Evolutionary conservation across 257 asterid genomes (phyloP).

Genomic region (Mitragyna speciosa): DNA sequence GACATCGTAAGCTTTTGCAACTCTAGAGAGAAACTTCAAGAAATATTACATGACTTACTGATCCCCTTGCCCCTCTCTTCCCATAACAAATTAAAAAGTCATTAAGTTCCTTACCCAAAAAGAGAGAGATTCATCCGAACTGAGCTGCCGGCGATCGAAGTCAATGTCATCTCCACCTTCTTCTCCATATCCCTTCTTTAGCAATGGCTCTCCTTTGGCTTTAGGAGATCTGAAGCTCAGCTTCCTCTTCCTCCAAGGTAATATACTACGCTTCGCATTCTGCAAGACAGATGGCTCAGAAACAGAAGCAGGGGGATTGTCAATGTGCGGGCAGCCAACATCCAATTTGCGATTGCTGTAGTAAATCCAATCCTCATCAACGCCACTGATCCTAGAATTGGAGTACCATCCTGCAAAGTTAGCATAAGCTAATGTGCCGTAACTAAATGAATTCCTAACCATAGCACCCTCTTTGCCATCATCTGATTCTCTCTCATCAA

Average conservation of each 20-base stretch:
- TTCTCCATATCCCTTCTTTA: slow-evolving; percentile 83
- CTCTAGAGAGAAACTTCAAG: background rate
- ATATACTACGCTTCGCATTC: slow-evolving; percentile 74
- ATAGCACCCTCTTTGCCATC: slow-evolving; percentile 57
- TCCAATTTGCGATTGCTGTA: slow-evolving; percentile 84
- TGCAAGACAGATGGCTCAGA: slow-evolving; percentile 47
- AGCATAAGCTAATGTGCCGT: slow-evolving; percentile 78
- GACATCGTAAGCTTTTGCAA: background rate
- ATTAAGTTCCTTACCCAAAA: slow-evolving; percentile 58
- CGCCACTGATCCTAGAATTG: slow-evolving; percentile 46
- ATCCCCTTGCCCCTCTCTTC: background rate
- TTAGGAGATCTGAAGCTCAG: slow-evolving; percentile 86
- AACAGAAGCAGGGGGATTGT: slow-evolving; percentile 35
- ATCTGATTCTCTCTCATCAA: slow-evolving; percentile 74
- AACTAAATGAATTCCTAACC: slow-evolving; percentile 81
- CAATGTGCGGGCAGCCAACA: slow-evolving; percentile 49
- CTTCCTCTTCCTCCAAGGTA: slow-evolving; percentile 94
- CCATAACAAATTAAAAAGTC: background rate
- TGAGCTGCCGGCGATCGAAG: slow-evolving; percentile 88
- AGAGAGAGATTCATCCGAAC: slow-evolving; percentile 72
- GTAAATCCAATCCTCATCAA: slow-evolving; percentile 83
- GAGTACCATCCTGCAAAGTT: slow-evolving; percentile 71
- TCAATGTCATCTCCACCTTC: slow-evolving; percentile 99
- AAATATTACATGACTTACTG: background rate
- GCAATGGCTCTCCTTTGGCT: slow-evolving; percentile 88